Percentiles rank a stretch among this genome's conserved stretches.
Evolutionary conservation across 2,329 filamentous ascomycete genomes (phyloP).

Genomic region (Xylariales sp.): DNA sequence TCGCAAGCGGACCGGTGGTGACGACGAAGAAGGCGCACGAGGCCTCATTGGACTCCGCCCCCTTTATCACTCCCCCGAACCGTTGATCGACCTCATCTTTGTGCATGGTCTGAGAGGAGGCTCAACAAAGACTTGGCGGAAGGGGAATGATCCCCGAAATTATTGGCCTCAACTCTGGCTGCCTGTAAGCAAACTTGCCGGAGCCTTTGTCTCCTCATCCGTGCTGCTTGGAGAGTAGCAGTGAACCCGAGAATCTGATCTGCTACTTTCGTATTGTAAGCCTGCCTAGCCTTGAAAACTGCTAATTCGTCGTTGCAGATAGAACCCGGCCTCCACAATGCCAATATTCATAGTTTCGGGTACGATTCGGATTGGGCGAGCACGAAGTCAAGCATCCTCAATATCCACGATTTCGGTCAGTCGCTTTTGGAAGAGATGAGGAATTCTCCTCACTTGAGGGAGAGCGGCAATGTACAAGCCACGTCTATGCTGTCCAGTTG

Average conservation of each 20-base stretch:
- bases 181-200: no score
- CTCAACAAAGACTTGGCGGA: constrained; percentile 34
- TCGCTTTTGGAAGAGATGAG: constrained; percentile 21
- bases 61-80: constrained; percentile 19
- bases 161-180: constrained; percentile 37
- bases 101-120: constrained; percentile 34
- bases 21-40: constrained; percentile 2
- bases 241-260: no score
- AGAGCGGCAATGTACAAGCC: background rate
- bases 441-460: constrained; percentile 11
- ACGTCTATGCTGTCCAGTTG: background rate
- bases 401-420: constrained; percentile 23
- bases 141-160: constrained; percentile 18
- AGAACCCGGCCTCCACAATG: constrained; percentile 20
- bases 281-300: no score
- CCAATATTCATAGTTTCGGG: constrained; percentile 23
- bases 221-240: no score
- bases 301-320: no score
- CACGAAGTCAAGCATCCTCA: constrained; percentile 12
- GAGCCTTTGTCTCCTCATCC: no score
- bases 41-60: constrained; percentile 20
- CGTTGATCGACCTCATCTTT: constrained; percentile 32
- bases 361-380: constrained; percentile 23
- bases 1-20: no score
- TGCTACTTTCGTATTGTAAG: no score